Evolutionary conservation across 768 basidiomycete genomes (phyloP), one percentile per base, ranked within the genome.

Genomic region (Trametes gibbosa): DNA sequence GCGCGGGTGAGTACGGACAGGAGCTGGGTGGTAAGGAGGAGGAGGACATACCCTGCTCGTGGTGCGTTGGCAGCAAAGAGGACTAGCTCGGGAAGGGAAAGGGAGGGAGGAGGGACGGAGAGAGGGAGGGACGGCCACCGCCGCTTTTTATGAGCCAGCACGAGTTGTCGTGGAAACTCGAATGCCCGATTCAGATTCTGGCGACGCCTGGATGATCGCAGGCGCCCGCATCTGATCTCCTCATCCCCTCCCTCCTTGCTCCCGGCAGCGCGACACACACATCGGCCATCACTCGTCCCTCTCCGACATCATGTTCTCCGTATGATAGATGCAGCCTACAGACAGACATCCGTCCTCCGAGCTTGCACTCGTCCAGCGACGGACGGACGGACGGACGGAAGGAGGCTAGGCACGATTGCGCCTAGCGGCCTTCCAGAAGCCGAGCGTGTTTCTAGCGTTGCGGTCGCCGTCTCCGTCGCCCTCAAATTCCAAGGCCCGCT

Each of bases 11-110:
- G 42, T n/a, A 51, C 4, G 10, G 10, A 32, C 21, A 1, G 2
- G 25, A 13, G 50, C 21, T 25, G 50, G 25, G 23, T 16, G 42
- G 8, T 5, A 19, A 9, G 3, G 17, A 35, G 41, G 41, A n/a
- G 12, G 35, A 17, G 10, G 53, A 73, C 77, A 62, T 34, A 80
- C 80, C 71, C 79, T 76, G 79, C 80, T 82, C 80, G 75, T 65
- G 59, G 63, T 57, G 69, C 58, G 72, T 69, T 72, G 72, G 66
- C 72, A 73, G 61, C 55, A 71, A 70, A 66, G 53, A 55, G 64
- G 68, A 71, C 74, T 68, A 70, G 65, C 67, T 71, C 71, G 70
- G 63, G 55, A 57, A 64, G 60, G 63, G 63, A 61, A 67, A 68
- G 51, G 53, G 29, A 37, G 35, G 35, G 64, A 32, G 29, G 29